A percentile compares a stretch with the other conserved stretches of the same genome.
Evolutionary conservation across 2,329 filamentous ascomycete genomes (phyloP).

Genomic region (Colletotrichum simmondsii): DNA sequence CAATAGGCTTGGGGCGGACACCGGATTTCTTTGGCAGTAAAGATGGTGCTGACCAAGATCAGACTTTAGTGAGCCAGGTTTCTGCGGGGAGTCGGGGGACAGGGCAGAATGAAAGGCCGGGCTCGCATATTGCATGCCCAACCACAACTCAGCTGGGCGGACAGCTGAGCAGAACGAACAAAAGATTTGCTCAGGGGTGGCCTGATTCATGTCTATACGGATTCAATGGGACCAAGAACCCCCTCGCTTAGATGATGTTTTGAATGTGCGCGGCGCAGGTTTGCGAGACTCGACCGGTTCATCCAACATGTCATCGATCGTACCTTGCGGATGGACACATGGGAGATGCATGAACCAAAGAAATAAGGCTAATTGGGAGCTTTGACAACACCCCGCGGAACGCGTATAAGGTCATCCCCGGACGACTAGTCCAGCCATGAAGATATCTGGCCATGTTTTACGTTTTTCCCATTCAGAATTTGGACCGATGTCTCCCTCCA

Average conservation of each 20-base stretch:
- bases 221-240: neutral
- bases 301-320: neutral
- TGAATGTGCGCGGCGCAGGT: neutral
- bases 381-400: neutral
- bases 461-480: neutral
- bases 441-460: neutral
- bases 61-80: neutral
- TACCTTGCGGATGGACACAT: neutral
- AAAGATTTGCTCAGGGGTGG: conserved; percentile 8
- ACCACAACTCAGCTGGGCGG: neutral
- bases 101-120: neutral
- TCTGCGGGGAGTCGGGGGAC: neutral
- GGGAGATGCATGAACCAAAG: neutral
- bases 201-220: neutral
- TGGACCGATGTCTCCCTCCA: neutral
- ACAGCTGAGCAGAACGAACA: neutral
- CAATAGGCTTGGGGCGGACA: neutral
- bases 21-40: neutral
- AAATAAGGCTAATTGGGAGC: neutral
- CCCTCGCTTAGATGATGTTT: neutral
- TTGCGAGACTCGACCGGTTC: neutral
- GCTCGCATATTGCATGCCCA: neutral
- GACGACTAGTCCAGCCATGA: neutral
- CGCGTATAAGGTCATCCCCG: neutral
- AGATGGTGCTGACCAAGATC: neutral